These are phyloP conservation scores for Martensiomyces pterosporus DNA, from an alignment of 192 early-diverging fungal species.

Conservation along the genomic window DNA sequence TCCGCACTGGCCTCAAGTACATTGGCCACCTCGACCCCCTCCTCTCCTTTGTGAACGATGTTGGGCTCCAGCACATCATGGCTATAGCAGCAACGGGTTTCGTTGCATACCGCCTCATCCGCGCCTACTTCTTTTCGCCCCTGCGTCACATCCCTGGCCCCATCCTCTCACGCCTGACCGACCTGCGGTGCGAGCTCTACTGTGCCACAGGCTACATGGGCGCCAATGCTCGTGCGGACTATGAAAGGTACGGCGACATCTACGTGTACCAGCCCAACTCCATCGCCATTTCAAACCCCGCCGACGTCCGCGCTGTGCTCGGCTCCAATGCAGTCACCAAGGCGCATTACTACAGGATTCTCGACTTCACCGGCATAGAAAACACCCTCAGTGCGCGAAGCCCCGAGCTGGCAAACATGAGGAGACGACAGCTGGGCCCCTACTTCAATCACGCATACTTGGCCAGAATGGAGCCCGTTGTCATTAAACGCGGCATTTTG, in stretches of 20 bases:
- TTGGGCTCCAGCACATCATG: no score
- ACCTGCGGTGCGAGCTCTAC: not conserved
- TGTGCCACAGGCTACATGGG: not conserved
- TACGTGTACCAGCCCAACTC: constrained; percentile 20
- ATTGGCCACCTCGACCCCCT: no score
- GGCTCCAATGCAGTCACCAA: constrained; percentile 15
- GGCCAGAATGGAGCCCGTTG: constrained; percentile 17
- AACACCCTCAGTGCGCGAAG: not conserved
- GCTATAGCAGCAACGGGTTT: no score
- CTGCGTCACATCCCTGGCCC: not conserved
- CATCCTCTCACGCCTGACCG: not conserved
- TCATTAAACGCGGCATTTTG: constrained; percentile 10
- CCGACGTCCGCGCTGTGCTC: constrained; percentile 21
- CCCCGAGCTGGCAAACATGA: constrained; percentile 4
- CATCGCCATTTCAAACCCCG: constrained; percentile 15
- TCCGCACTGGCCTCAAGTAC: no score
- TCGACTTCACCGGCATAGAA: not conserved
- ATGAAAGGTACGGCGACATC: constrained; percentile 11
- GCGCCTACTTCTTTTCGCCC: not conserved
- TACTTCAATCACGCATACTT: constrained; percentile 20
- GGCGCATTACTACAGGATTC: constrained; percentile 9
- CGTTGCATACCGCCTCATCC: no score
- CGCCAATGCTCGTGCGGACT: not conserved
- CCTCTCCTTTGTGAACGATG: no score
- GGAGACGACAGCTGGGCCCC: constrained; percentile 19